These are phyloP conservation scores for Candida sp. DNA, from an alignment of 1,139 yeast species.

Conservation along the genomic window DNA sequence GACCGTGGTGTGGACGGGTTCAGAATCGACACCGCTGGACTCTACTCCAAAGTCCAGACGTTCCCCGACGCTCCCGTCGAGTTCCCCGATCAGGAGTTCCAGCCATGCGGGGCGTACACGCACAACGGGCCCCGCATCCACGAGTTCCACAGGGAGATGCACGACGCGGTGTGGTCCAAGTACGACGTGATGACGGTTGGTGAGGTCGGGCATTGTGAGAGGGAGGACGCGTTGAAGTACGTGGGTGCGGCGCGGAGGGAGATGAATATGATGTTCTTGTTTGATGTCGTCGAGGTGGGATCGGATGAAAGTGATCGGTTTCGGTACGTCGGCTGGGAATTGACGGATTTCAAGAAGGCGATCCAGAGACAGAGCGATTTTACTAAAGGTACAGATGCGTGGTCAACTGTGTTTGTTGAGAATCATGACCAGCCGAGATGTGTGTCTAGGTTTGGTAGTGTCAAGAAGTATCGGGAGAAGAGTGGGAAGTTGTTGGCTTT, in stretches of 20 bases:
- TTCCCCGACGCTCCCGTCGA: slow-evolving; percentile 54
- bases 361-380: slow-evolving; percentile 38
- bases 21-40: slow-evolving; percentile 58
- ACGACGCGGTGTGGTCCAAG: slow-evolving; percentile 42
- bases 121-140: slow-evolving; percentile 58
- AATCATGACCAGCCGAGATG: slow-evolving; percentile 65
- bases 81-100: slow-evolving; percentile 43
- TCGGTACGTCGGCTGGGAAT: slow-evolving; percentile 32
- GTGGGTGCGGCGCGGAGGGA: slow-evolving; percentile 54
- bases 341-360: slow-evolving; percentile 49
- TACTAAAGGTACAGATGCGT: slow-evolving; percentile 54
- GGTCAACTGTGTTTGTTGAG: slow-evolving; percentile 61
- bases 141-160: slow-evolving; percentile 61
- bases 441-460: slow-evolving; percentile 55
- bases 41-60: slow-evolving; percentile 53
- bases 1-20: slow-evolving; percentile 63
- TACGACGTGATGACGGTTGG: slow-evolving; percentile 64
- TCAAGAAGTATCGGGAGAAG: slow-evolving; percentile 30
- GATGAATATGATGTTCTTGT: slow-evolving; percentile 56
- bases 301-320: slow-evolving; percentile 36
- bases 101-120: slow-evolving; percentile 35
- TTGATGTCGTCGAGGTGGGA: slow-evolving; percentile 53
- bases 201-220: slow-evolving; percentile 50
- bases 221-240: slow-evolving; percentile 47
- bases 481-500: slow-evolving; percentile 55